A percentile compares a stretch with the other conserved stretches of the same genome.
Evolutionary conservation across 257 asterid species (phyloP).

Genomic region (Cruciata laevipes): DNA sequence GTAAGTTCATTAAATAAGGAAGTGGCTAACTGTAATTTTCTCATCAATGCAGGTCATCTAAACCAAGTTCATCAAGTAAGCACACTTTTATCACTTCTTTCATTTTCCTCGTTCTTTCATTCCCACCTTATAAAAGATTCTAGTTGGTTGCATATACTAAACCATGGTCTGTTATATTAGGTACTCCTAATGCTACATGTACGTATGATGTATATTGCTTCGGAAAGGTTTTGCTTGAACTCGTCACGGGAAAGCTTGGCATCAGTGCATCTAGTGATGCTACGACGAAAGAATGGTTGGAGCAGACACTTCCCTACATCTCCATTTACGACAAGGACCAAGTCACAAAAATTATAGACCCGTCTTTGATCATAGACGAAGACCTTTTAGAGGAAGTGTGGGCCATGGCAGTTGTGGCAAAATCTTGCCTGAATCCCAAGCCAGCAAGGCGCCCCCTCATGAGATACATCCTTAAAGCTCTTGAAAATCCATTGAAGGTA

Average conservation of each 20-base stretch:
- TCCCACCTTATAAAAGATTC: background rate
- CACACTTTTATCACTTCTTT: background rate
- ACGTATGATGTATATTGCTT: conserved; percentile 88
- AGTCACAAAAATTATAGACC: conserved; percentile 80
- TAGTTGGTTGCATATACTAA: background rate
- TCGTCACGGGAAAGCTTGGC: conserved; percentile 86
- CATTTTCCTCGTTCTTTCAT: background rate
- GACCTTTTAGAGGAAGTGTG: conserved; percentile 95
- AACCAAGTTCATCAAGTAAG: conserved; percentile 67
- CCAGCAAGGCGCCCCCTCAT: conserved; percentile 83
- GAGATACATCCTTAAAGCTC: conserved; percentile 83
- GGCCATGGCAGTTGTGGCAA: conserved; percentile 96
- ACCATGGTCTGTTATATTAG: conserved; percentile 26
- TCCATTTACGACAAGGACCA: conserved; percentile 83
- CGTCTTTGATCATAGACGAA: conserved; percentile 73
- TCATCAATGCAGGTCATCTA: conserved; percentile 61
- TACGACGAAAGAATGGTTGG: conserved; percentile 62
- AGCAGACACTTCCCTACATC: conserved; percentile 55
- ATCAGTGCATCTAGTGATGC: conserved; percentile 67
- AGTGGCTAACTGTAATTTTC: conserved; percentile 25
- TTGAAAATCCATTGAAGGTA: conserved; percentile 85
- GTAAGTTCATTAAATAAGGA: conserved; percentile 1
- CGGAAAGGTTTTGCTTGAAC: conserved; percentile 89
- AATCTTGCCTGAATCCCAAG: conserved; percentile 89
- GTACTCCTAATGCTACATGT: conserved; percentile 55